Conservation (phyloP, 1,284 basidiomycete genomes). For the Pseudozyma hubeiensis region DNA sequence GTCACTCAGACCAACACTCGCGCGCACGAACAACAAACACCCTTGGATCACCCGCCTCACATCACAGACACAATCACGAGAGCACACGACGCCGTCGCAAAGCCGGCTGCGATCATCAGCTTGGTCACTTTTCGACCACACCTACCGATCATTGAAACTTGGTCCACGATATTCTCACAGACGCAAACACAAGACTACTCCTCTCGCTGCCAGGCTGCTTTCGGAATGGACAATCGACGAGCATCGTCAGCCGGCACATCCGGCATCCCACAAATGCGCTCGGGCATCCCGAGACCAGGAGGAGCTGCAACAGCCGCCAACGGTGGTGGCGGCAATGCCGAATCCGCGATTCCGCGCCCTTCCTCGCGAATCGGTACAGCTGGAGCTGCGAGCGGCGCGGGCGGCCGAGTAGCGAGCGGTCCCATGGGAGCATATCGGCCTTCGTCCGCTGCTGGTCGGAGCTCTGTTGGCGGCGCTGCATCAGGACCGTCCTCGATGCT, state of each 20-base stretch:
- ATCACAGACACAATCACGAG: no score
- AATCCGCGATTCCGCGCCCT: constrained; percentile 34
- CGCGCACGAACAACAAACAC: no score
- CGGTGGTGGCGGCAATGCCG: not conserved
- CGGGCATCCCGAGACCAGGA: constrained; percentile 44
- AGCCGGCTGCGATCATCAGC: no score
- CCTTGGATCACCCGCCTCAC: no score
- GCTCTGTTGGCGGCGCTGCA: constrained; percentile 10
- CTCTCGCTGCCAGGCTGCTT: no score
- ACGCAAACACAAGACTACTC: no score
- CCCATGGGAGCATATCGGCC: constrained; percentile 46
- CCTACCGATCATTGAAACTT: no score
- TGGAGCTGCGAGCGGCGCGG: constrained; percentile 1
- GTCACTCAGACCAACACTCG: constrained; percentile 10
- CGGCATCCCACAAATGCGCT: constrained; percentile 42
- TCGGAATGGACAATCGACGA: constrained; percentile 33
- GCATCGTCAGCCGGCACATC: constrained; percentile 24
- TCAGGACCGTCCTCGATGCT: constrained; percentile 7
- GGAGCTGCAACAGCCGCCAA: not conserved
- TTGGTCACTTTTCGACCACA: no score
- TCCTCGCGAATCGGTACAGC: constrained; percentile 24
- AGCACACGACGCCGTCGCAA: no score
- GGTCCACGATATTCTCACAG: no score
- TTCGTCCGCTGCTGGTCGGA: constrained; percentile 15
- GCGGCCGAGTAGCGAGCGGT: constrained; percentile 12